Conservation (phyloP, 2,329 filamentous ascomycete species). For the Fusarium vanettenii region DNA sequence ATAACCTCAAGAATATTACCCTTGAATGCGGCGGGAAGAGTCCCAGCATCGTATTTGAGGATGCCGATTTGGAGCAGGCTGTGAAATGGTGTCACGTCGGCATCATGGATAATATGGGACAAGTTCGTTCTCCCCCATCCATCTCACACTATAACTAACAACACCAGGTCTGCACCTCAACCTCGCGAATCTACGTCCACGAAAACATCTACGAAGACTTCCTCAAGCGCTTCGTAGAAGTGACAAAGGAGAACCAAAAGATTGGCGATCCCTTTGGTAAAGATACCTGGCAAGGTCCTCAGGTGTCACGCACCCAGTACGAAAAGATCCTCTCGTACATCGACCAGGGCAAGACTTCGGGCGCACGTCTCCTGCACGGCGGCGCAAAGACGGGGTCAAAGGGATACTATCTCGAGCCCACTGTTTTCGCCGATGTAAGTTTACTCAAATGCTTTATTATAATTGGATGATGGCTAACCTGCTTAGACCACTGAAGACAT, state of each 20-base stretch:
- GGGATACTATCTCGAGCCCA: slow-evolving; percentile 38
- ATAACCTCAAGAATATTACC: slow-evolving; percentile 68
- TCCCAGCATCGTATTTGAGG: slow-evolving; percentile 67
- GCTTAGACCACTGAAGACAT: slow-evolving; percentile 23
- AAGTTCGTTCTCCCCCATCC: not conserved
- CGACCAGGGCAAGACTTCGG: slow-evolving; percentile 70
- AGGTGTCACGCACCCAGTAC: slow-evolving; percentile 71
- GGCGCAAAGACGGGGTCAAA: slow-evolving; percentile 19
- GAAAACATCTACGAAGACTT: slow-evolving; percentile 69
- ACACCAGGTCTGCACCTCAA: slow-evolving; percentile 65
- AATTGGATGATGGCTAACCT: not conserved
- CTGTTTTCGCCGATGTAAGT: slow-evolving; percentile 32
- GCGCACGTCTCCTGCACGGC: slow-evolving; percentile 63
- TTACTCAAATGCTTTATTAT: not conserved
- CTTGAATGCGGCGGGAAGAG: slow-evolving; percentile 70
- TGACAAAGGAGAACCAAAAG: slow-evolving; percentile 62
- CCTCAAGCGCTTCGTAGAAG: slow-evolving; percentile 64
- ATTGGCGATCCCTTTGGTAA: slow-evolving; percentile 73
- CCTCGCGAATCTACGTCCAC: slow-evolving; percentile 68
- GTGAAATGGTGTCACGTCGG: slow-evolving; percentile 61
- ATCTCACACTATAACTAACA: not conserved
- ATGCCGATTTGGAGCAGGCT: slow-evolving; percentile 70
- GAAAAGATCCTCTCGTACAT: slow-evolving; percentile 74
- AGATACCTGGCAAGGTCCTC: slow-evolving; percentile 72
- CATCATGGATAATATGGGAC: slow-evolving; percentile 63